These are phyloP conservation scores for Ceratorhiza oryzae-sativae DNA, from an alignment of 1,284 basidiomycete genomes.

Conservation along the genomic window DNA sequence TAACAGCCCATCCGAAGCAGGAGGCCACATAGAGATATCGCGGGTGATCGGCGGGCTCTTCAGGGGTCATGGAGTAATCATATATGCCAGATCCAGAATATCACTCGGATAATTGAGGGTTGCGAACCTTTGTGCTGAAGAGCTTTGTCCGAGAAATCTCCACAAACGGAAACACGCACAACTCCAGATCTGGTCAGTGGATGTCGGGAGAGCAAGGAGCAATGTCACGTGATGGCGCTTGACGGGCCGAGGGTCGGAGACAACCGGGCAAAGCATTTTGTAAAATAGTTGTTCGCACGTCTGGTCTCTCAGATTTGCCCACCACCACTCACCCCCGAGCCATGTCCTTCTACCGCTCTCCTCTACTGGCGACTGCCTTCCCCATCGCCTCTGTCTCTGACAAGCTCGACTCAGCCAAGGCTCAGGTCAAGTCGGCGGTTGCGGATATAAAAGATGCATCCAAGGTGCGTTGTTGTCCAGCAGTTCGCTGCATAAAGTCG, in stretches of 20 bases:
- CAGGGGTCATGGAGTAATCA: too few species aligned
- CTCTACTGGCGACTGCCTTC: conserved; percentile 53
- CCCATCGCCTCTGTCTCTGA: conserved; percentile 53
- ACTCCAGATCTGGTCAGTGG: background rate
- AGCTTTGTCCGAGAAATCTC: conserved; percentile 11
- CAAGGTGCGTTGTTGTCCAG: conserved; percentile 47
- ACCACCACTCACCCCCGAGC: background rate
- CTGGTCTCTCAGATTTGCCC: conserved; percentile 3
- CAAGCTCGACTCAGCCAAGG: conserved; percentile 46
- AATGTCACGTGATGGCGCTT: conserved; percentile 18
- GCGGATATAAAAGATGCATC: conserved; percentile 49
- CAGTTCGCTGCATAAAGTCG: background rate
- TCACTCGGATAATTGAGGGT: too few species aligned
- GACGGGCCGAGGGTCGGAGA: conserved; percentile 21
- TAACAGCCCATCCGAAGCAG: background rate
- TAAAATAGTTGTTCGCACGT: conserved; percentile 37
- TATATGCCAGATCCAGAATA: background rate
- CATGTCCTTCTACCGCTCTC: conserved; percentile 49
- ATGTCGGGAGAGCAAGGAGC: conserved; percentile 5
- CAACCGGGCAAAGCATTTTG: conserved; percentile 24
- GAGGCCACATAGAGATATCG: background rate
- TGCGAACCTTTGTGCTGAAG: background rate
- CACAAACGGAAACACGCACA: background rate
- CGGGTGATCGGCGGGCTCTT: conserved; percentile 10
- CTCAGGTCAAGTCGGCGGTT: conserved; percentile 10